Base-by-base conservation (phyloP, 23 red algal genomes). In the Gracilaria domingensis region DNA sequence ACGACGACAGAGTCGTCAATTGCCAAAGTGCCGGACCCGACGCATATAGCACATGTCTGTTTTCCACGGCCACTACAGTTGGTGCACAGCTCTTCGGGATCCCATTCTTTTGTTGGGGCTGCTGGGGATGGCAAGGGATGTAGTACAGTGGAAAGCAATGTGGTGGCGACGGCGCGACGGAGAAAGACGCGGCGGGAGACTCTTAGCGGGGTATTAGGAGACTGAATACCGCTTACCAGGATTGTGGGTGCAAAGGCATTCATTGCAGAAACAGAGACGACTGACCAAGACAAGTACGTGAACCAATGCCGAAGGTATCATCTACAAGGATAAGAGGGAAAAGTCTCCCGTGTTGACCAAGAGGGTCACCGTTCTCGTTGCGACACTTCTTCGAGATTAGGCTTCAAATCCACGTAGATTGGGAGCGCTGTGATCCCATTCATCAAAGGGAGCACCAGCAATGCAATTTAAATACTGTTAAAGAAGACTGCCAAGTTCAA, bases 1-100 rank as follows among this genome's bases (percentile, higher is more conserved):
- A 86, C 36, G 1, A 94, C 59, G 25, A 94, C n/a, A 30, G n/a
- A 11, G 82, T 94, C 91, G 30, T 94, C 91, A 25, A 94, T 21
- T 50, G 67, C 53, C 18, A 86, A 70, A 18, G 86, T 34, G 81
- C 82, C 91, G 12, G 66, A 49, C 21, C 82, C 91, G 4, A 0
- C 38, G 72, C 91, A 94, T 9, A 94, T n/a, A 16, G 50, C 2
- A 81, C 91, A 94, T 24, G 71, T 0, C 37, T 86, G 81, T 44
- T 66, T 51, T 49, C 91, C 91, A 13, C 69, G 21, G 51, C 91
- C 91, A 24, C 32, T 49, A 40, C 91, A 94, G 30, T 30, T 23
- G 16, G 34, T n/a, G 75, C 91, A 94, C 16, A 87, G 69, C 2
- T 94, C 82, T n/a, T 72, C 40, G 11, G 50, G 55, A 44, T 6